Percentiles rank a stretch among this genome's conserved stretches.
Conservation (phyloP, 331 rosid species). For the Spiraea crenata region DNA sequence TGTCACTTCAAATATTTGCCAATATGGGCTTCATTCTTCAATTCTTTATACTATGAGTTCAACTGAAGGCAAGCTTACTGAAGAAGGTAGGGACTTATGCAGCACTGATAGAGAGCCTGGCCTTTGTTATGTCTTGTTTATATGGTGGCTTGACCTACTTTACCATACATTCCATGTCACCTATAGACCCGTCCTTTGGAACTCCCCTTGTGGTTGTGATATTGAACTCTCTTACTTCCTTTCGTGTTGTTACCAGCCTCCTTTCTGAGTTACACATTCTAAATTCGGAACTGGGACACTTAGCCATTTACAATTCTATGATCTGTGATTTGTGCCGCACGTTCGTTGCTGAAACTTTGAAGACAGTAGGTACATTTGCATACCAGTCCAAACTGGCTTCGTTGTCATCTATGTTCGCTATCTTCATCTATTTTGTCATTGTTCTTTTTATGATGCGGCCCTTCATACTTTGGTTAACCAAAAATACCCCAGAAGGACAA, state of each 20-base stretch:
- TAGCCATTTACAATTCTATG: not conserved
- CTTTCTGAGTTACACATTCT: slow-evolving; percentile 6
- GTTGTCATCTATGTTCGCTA: not conserved
- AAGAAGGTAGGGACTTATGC: slow-evolving; percentile 7
- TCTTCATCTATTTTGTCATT: not conserved
- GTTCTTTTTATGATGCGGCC: slow-evolving; percentile 4
- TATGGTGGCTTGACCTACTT: not conserved
- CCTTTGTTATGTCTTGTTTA: slow-evolving; percentile 1
- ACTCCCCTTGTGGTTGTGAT: not conserved
- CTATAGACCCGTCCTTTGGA: not conserved
- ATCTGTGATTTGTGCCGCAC: not conserved
- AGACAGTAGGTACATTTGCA: not conserved
- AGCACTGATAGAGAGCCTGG: not conserved
- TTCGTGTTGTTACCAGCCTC: slow-evolving; percentile 9
- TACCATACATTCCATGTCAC: not conserved
- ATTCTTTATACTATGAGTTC: slow-evolving; percentile 11
- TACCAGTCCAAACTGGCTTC: not conserved
- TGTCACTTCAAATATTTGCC: slow-evolving; percentile 6
- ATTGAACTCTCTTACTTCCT: slow-evolving; percentile 8
- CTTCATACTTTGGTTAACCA: slow-evolving; percentile 13
- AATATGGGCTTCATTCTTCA: slow-evolving; percentile 16
- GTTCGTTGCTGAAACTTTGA: not conserved
- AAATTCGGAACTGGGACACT: not conserved
- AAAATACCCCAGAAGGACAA: not conserved
- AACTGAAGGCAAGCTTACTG: not conserved